Evolutionary conservation across 2,329 filamentous ascomycete species (phyloP).

Genomic region (Claviceps fusiformis): DNA sequence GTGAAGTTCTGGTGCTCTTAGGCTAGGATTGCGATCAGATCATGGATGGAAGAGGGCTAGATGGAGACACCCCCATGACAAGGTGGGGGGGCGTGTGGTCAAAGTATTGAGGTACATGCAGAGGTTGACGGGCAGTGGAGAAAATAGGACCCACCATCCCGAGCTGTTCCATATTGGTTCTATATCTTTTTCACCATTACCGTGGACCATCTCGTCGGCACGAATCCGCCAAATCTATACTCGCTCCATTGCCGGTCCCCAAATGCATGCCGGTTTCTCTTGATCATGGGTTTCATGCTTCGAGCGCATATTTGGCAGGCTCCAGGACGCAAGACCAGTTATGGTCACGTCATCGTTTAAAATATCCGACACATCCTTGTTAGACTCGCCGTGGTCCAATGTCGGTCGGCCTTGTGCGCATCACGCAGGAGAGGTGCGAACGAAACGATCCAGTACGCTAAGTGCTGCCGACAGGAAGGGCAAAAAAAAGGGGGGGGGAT

Average conservation of each 20-base stretch:
- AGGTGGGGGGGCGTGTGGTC: not conserved
- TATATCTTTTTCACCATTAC: not conserved
- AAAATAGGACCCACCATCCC: not conserved
- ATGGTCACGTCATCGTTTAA: not conserved
- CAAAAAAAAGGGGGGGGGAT: too few relatives aligned
- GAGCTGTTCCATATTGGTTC: not conserved
- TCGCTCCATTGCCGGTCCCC: not conserved
- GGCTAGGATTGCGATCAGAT: not conserved
- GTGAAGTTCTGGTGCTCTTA: not conserved
- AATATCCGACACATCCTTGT: not conserved
- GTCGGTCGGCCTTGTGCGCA: not conserved
- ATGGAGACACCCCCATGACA: not conserved
- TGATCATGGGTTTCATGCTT: not conserved
- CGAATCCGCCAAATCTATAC: not conserved
- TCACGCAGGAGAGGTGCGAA: not conserved
- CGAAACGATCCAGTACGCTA: not conserved
- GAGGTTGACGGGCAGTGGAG: not conserved
- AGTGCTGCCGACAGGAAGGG: too few relatives aligned
- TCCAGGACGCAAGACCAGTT: not conserved
- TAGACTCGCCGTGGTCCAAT: not conserved
- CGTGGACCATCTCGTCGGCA: not conserved
- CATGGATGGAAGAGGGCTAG: conserved; percentile 1
- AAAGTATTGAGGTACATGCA: not conserved
- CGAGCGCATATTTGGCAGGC: not conserved
- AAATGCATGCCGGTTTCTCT: not conserved